These are phyloP conservation scores for Beauveria caledonica DNA, from an alignment of 2,329 filamentous ascomycete genomes.

Conservation along the genomic window DNA sequence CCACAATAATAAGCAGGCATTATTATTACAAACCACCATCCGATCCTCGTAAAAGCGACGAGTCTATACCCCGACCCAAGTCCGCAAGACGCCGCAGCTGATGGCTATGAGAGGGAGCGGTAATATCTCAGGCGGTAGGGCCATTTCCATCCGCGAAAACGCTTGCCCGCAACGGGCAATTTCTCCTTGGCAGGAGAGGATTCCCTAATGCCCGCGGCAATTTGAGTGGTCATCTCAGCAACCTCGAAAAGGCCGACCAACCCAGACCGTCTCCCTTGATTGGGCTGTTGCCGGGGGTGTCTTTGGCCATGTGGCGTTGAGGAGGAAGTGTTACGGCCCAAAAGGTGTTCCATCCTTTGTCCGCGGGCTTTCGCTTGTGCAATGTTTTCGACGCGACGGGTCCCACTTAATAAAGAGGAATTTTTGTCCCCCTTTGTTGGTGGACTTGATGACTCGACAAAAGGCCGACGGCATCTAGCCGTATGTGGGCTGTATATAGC, in stretches of 20 bases:
- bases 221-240: not conserved
- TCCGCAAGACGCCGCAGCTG: not conserved
- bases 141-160: not conserved
- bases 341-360: too few relatives aligned
- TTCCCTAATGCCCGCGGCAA: not conserved
- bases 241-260: not conserved
- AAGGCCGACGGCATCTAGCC: slow-evolving; percentile 1
- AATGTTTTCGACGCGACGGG: not conserved
- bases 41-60: not conserved
- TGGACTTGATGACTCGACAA: not conserved
- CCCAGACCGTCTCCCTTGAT: too few relatives aligned
- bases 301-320: too few relatives aligned
- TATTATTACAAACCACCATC: not conserved
- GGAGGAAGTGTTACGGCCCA: too few relatives aligned
- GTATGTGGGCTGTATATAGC: not conserved
- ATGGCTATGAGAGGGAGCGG: not conserved
- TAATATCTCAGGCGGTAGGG: not conserved
- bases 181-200: not conserved
- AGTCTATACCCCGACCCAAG: not conserved
- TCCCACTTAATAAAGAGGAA: not conserved
- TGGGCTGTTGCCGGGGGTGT: too few relatives aligned
- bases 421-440: too few relatives aligned
- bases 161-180: not conserved
- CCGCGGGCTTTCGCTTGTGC: not conserved
- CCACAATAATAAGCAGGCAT: not conserved